Evolutionary conservation across 2,329 filamentous ascomycete species (phyloP).

Genomic region (Sarocladium oryzae): DNA sequence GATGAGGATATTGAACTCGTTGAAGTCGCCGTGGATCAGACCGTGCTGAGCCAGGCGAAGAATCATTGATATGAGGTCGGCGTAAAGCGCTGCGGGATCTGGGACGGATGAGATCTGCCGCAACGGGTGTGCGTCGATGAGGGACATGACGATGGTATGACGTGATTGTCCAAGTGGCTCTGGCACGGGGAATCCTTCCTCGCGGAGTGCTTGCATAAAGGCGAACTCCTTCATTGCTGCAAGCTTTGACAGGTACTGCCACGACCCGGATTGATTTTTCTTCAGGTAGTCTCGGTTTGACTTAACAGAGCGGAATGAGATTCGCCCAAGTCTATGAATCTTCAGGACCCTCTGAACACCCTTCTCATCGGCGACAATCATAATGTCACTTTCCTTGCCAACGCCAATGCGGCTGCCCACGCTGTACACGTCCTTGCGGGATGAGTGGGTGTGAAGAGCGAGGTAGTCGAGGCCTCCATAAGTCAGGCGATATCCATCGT

Average conservation of each 20-base stretch:
- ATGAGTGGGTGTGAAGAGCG: conserved; percentile 84
- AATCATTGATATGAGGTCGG: conserved; percentile 83
- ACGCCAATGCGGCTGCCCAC: conserved; percentile 93
- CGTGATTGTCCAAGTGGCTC: conserved; percentile 82
- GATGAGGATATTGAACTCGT: conserved; percentile 97
- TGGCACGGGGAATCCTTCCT: conserved; percentile 85
- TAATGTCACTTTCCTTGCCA: conserved; percentile 96
- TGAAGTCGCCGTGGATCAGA: conserved; percentile 96
- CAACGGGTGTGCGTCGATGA: conserved; percentile 87
- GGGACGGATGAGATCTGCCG: conserved; percentile 81
- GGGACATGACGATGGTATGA: conserved; percentile 93
- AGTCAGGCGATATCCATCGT: conserved; percentile 93
- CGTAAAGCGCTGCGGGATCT: conserved; percentile 78
- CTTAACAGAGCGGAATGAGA: conserved; percentile 95
- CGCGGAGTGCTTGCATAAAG: conserved; percentile 81
- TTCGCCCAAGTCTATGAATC: conserved; percentile 90
- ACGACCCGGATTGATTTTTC: conserved; percentile 71
- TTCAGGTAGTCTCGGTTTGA: conserved; percentile 92
- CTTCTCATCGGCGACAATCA: conserved; percentile 77
- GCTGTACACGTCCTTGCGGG: conserved; percentile 75
- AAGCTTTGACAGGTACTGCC: conserved; percentile 96
- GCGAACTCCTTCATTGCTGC: conserved; percentile 91
- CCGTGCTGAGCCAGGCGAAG: conserved; percentile 77
- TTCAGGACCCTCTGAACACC: conserved; percentile 81
- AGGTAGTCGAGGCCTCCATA: conserved; percentile 97